Conservation (phyloP, 352 stramenopile species). For the Pythium graminicola region DNA sequence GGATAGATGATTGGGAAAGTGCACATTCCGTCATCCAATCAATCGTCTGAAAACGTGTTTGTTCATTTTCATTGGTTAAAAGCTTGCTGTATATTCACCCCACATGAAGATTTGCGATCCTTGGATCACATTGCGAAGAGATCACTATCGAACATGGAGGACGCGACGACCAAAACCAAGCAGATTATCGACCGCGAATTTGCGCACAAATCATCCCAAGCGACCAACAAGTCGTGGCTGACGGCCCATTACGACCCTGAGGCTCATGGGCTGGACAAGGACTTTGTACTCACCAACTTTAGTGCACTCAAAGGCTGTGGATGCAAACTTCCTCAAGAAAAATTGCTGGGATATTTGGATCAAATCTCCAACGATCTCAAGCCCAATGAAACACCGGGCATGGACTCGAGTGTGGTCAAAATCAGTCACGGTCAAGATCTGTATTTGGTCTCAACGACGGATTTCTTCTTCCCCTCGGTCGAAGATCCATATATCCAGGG, state of each 20-base stretch:
- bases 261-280: slow-evolving; percentile 52
- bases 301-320: slow-evolving; percentile 92
- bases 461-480: slow-evolving; percentile 95
- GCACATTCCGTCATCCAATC: not conserved
- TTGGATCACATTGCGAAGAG: too few species aligned
- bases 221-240: slow-evolving; percentile 11
- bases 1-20: not conserved
- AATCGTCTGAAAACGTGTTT: not conserved
- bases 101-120: not conserved
- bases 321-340: slow-evolving; percentile 93
- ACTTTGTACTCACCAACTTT: slow-evolving; percentile 82
- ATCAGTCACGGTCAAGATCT: slow-evolving; percentile 77
- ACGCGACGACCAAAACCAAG: slow-evolving; percentile 44
- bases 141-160: slow-evolving; percentile 33
- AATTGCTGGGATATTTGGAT: slow-evolving; percentile 90
- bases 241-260: slow-evolving; percentile 45
- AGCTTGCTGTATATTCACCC: too few species aligned
- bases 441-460: slow-evolving; percentile 90
- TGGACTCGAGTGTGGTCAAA: slow-evolving; percentile 89
- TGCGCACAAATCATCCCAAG: slow-evolving; percentile 2
- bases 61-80: not conserved
- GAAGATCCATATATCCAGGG: slow-evolving; percentile 92
- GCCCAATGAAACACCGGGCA: slow-evolving; percentile 85
- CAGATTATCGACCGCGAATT: slow-evolving; percentile 62
- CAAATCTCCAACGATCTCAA: slow-evolving; percentile 87